A percentile compares a stretch with the other conserved stretches of the same genome.
Evolutionary conservation across 2,329 filamentous ascomycete genomes (phyloP).

Genomic region (Claviceps digitariae): DNA sequence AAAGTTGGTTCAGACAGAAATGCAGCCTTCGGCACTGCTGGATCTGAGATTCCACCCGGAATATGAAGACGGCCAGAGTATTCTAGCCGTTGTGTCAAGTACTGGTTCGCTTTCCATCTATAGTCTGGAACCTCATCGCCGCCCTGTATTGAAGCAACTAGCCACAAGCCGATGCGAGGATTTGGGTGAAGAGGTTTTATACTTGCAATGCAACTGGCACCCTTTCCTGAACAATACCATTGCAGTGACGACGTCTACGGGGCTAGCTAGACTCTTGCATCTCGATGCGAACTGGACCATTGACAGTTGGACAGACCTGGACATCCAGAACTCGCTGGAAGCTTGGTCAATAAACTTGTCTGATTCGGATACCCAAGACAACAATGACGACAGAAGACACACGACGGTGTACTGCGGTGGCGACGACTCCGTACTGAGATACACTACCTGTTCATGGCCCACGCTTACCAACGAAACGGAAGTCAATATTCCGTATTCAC

Average conservation of each 20-base stretch:
- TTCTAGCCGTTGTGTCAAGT: slow-evolving; percentile 66
- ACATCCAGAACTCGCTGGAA: slow-evolving; percentile 45
- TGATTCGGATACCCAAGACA: slow-evolving; percentile 10
- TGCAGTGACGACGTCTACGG: slow-evolving; percentile 59
- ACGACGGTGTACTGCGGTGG: slow-evolving; percentile 53
- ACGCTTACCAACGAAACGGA: slow-evolving; percentile 7
- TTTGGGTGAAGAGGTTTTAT: slow-evolving; percentile 45
- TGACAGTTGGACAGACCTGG: slow-evolving; percentile 20
- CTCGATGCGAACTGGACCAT: slow-evolving; percentile 29
- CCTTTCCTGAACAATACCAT: slow-evolving; percentile 40
- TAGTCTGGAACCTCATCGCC: slow-evolving; percentile 28
- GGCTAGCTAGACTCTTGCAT: slow-evolving; percentile 43
- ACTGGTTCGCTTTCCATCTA: slow-evolving; percentile 58
- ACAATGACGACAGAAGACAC: slow-evolving; percentile 11
- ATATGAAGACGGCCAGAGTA: slow-evolving; percentile 22
- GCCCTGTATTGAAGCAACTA: slow-evolving; percentile 24
- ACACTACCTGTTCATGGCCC: slow-evolving; percentile 21
- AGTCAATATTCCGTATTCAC: slow-evolving; percentile 5
- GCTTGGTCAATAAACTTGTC: slow-evolving; percentile 61
- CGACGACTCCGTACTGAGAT: slow-evolving; percentile 55
- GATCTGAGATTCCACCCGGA: slow-evolving; percentile 67
- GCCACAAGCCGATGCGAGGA: slow-evolving; percentile 31
- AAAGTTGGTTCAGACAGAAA: slow-evolving; percentile 37
- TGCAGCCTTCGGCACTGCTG: slow-evolving; percentile 60
- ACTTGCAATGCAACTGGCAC: slow-evolving; percentile 64